Conservation (phyloP, 2,329 filamentous ascomycete genomes). For the Ascosphaera aggregata region DNA sequence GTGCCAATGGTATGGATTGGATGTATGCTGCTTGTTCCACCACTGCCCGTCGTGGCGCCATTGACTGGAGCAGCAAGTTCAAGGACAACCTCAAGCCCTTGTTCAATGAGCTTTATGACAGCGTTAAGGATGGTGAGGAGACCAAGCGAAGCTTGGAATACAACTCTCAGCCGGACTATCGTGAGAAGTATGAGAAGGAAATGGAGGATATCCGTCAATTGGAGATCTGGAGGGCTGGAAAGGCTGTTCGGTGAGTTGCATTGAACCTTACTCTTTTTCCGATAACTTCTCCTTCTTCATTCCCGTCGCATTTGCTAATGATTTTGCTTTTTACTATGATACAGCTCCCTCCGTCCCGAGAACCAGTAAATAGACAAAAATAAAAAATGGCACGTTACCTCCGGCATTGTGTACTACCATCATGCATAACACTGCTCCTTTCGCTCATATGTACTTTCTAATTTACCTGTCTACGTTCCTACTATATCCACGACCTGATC, state of each 20-base stretch:
- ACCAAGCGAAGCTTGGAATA: constrained; percentile 92
- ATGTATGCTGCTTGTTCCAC: constrained; percentile 99
- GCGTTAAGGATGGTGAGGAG: constrained; percentile 76
- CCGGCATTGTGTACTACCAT: no score
- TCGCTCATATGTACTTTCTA: no score
- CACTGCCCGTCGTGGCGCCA: constrained; percentile 90
- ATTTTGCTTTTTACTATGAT: constrained; percentile 6
- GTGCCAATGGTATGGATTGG: constrained; percentile 98
- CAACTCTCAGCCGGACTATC: constrained; percentile 90
- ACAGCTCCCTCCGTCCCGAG: constrained; percentile 56
- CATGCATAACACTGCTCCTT: no score
- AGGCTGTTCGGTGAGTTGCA: constrained; percentile 58
- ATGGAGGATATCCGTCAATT: constrained; percentile 94
- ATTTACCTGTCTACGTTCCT: no score
- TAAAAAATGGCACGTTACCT: no score
- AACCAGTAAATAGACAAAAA: no score
- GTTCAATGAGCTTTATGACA: constrained; percentile 92
- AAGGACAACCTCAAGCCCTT: constrained; percentile 97
- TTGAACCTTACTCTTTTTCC: background rate
- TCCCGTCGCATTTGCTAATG: constrained; percentile 6
- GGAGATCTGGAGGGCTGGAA: constrained; percentile 98
- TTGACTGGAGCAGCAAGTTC: constrained; percentile 95
- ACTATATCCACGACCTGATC: no score
- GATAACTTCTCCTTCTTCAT: background rate
- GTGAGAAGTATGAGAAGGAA: constrained; percentile 92